Evolutionary conservation across 768 basidiomycete genomes (phyloP).

Genomic region (Cystobasidiopsis lactophilus): DNA sequence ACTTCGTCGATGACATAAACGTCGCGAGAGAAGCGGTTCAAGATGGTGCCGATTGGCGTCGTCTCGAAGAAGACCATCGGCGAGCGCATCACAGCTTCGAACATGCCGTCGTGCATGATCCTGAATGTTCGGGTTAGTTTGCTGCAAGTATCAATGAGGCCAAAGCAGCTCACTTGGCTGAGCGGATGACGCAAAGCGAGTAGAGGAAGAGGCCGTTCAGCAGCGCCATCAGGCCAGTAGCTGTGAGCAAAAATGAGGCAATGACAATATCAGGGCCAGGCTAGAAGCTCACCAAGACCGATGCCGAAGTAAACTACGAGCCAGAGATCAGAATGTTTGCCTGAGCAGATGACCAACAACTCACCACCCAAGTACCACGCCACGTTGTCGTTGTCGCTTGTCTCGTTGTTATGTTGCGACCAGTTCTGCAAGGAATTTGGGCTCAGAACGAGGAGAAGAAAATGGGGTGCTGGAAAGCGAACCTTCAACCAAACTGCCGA

Average conservation of each 20-base stretch:
- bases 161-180: constrained; percentile 2
- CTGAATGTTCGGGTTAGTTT: neutral
- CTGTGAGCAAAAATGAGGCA: no score
- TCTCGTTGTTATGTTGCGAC: constrained; percentile 10
- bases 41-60: constrained; percentile 64
- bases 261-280: no score
- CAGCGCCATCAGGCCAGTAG: constrained; percentile 11
- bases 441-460: neutral
- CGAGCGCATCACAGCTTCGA: constrained; percentile 46
- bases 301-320: constrained; percentile 4
- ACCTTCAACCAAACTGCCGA: constrained; percentile 19
- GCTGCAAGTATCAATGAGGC: neutral
- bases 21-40: constrained; percentile 82
- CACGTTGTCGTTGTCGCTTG: constrained; percentile 13
- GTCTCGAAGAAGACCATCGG: constrained; percentile 52
- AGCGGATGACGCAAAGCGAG: constrained; percentile 18
- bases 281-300: neutral
- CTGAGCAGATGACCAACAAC: neutral
- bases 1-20: constrained; percentile 45
- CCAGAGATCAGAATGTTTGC: neutral
- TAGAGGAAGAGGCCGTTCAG: constrained; percentile 19
- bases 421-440: constrained; percentile 6
- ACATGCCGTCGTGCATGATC: constrained; percentile 17
- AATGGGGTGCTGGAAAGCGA: no score
- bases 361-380: constrained; percentile 11